These are phyloP conservation scores for Aechmea fasciata DNA, from an alignment of 176 grass and related monocot genomes.

Conservation along the genomic window DNA sequence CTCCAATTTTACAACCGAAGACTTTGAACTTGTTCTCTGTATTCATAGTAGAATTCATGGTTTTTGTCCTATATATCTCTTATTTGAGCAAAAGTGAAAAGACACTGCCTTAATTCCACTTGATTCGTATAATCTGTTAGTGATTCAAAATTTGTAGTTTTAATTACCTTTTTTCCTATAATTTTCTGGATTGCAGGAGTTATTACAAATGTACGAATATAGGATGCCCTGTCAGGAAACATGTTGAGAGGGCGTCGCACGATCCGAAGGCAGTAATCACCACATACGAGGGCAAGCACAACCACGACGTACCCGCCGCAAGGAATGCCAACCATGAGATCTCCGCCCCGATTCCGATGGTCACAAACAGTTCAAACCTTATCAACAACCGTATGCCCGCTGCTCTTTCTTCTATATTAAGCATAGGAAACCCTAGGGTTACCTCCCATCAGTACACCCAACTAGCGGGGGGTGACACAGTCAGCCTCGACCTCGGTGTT, in stretches of 20 bases:
- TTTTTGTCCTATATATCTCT: background rate
- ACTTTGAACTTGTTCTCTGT: background rate
- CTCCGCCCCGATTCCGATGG: constrained; percentile 15
- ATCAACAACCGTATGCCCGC: constrained; percentile 31
- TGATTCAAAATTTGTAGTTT: background rate
- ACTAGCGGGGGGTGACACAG: constrained; percentile 35
- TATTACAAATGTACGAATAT: constrained; percentile 97
- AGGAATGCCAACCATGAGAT: constrained; percentile 59
- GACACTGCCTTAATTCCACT: background rate
- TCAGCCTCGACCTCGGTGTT: constrained; percentile 94
- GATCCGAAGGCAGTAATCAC: constrained; percentile 99
- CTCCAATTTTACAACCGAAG: background rate
- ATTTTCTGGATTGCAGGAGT: constrained; percentile 44
- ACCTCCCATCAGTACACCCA: constrained; percentile 48
- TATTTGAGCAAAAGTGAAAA: background rate
- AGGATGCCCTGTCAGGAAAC: constrained; percentile 93
- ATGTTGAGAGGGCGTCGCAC: constrained; percentile 98
- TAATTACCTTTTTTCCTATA: background rate
- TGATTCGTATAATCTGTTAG: background rate
- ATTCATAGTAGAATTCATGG: background rate
- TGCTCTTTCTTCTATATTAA: constrained; percentile 50
- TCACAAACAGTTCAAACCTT: constrained; percentile 31
- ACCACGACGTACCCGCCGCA: constrained; percentile 91
- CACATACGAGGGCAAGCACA: constrained; percentile 98
- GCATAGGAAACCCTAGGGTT: constrained; percentile 37